Conservation (phyloP, 352 stramenopile genomes). For the Phytophthora tubulina region DNA sequence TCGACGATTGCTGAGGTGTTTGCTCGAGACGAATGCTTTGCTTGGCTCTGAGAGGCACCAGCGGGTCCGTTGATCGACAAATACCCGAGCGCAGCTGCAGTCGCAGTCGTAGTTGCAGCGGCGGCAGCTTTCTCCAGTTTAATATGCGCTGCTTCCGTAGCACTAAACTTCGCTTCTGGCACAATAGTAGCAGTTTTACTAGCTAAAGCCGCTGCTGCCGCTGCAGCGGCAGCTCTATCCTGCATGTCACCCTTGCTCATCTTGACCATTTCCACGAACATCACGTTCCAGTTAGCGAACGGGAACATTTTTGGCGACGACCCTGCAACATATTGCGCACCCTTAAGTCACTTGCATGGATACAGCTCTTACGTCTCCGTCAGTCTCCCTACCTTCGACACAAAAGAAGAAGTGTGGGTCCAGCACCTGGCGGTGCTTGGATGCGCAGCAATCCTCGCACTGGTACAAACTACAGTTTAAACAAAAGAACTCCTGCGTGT, state of each 20-base stretch:
- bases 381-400: slow-evolving; percentile 53
- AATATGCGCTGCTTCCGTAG: slow-evolving; percentile 17
- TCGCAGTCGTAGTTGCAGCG: slow-evolving; percentile 18
- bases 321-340: slow-evolving; percentile 29
- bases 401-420: slow-evolving; percentile 64
- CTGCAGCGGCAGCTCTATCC: slow-evolving; percentile 22
- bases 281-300: slow-evolving; percentile 55
- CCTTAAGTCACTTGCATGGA: not conserved
- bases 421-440: slow-evolving; percentile 40
- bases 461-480: slow-evolving; percentile 61
- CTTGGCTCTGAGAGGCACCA: slow-evolving; percentile 7
- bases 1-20: slow-evolving; percentile 42
- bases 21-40: slow-evolving; percentile 21
- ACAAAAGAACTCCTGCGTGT: slow-evolving; percentile 64
- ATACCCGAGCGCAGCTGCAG: slow-evolving; percentile 32
- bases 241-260: slow-evolving; percentile 43
- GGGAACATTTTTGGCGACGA: slow-evolving; percentile 50
- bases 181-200: not conserved
- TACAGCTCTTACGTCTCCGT: not conserved
- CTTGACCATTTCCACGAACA: slow-evolving; percentile 60
- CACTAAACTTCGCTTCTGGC: slow-evolving; percentile 14
- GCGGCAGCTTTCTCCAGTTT: slow-evolving; percentile 31
- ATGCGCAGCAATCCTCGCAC: slow-evolving; percentile 65
- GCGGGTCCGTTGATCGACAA: slow-evolving; percentile 34
- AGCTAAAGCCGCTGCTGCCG: not conserved